A percentile compares a stretch with the other conserved stretches of the same genome.
phyloP scores from a whole-genome alignment of 2,329 filamentous ascomycete species.

The Pseudogymnoascus sp. region DNA sequence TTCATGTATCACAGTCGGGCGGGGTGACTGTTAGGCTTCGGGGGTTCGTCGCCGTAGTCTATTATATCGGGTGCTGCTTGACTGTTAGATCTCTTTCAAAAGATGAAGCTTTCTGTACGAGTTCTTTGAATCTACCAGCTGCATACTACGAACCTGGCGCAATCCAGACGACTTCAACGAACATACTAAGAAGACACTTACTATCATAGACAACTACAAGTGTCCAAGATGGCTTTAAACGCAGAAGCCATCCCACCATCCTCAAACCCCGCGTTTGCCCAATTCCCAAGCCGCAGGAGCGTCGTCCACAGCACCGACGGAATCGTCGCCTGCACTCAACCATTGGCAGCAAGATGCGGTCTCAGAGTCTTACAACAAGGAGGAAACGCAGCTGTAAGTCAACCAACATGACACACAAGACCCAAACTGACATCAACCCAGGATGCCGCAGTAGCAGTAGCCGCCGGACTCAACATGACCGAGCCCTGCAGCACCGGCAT shows the following conservation, averaged over 20 bases:
- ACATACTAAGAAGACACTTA: not conserved
- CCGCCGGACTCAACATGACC: constrained; percentile 85
- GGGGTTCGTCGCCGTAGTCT: not conserved
- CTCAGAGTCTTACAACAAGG: constrained; percentile 66
- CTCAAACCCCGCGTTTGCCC: constrained; percentile 39
- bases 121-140: not conserved
- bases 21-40: not conserved
- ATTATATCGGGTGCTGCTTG: not conserved
- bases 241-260: constrained; percentile 25
- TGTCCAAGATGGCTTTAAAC: constrained; percentile 25
- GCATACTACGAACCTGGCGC: not conserved
- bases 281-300: constrained; percentile 73
- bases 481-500: constrained; percentile 92
- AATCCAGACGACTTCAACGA: not conserved
- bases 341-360: constrained; percentile 80
- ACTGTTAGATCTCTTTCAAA: not conserved
- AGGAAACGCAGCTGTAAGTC: not conserved
- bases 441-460: constrained; percentile 34
- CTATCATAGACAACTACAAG: not conserved
- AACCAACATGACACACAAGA: not conserved
- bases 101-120: not conserved
- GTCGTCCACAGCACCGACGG: constrained; percentile 90
- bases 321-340: constrained; percentile 84
- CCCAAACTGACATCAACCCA: not conserved
- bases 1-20: not conserved